Conservation (phyloP, 2,329 filamentous ascomycete genomes). For the Pseudogymnoascus sp. region DNA sequence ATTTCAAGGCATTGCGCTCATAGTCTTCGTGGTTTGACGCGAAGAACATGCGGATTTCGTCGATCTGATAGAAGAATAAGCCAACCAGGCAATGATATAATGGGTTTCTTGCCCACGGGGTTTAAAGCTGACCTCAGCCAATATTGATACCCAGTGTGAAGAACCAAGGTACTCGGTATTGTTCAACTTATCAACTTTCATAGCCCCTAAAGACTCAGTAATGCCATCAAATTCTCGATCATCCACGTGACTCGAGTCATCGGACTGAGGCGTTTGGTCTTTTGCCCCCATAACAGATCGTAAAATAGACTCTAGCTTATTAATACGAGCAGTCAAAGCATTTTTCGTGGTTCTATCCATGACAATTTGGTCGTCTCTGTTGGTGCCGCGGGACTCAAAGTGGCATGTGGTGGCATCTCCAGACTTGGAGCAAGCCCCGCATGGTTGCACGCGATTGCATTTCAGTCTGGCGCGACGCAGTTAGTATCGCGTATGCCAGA, state of each 20-base stretch:
- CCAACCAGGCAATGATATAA: background rate
- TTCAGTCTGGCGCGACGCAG: background rate
- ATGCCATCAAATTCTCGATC: conserved; percentile 10
- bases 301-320: conserved; percentile 13
- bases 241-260: background rate
- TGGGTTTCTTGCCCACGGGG: background rate
- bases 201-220: conserved; percentile 11
- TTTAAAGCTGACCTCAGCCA: conserved; percentile 12
- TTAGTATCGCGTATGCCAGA: background rate
- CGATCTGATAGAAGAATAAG: conserved; percentile 11
- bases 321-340: conserved; percentile 13
- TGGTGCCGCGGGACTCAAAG: conserved; percentile 6
- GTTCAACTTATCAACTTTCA: conserved; percentile 14
- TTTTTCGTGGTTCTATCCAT: conserved; percentile 8
- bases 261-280: background rate
- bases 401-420: conserved; percentile 15
- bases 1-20: conserved; percentile 10
- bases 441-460: conserved; percentile 13
- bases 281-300: conserved; percentile 11
- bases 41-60: conserved; percentile 13
- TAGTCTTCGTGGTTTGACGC: conserved; percentile 10
- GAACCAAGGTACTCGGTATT: conserved; percentile 13
- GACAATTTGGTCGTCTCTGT: background rate
- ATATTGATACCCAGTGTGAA: conserved; percentile 15
- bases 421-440: conserved; percentile 15